Evolutionary conservation across 495 filamentous ascomycete genomes (phyloP).

Genomic region (Podospora pseudocomata): DNA sequence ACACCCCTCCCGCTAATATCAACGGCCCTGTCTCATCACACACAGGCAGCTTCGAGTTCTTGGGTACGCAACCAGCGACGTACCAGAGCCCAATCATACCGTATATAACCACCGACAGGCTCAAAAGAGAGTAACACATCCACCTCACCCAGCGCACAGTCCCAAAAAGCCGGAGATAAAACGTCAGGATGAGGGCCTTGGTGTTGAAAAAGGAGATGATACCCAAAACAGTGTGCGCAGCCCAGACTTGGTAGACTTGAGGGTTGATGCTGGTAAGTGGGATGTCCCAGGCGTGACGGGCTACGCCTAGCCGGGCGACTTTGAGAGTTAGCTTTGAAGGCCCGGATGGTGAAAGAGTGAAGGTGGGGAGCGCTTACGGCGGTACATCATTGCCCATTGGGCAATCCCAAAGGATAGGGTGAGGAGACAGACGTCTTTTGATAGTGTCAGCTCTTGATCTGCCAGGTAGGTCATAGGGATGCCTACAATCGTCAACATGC

Average conservation of each 20-base stretch:
- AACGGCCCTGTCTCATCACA: not conserved
- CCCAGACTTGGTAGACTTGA: not conserved
- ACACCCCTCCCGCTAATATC: not conserved
- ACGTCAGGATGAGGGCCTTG: slow-evolving; percentile 1
- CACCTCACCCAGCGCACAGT: not conserved
- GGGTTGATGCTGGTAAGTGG: not conserved
- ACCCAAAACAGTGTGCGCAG: not conserved
- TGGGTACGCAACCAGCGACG: not conserved
- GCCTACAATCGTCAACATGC: not conserved
- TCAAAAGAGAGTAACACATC: not conserved
- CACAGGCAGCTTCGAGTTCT: not conserved
- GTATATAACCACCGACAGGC: not conserved
- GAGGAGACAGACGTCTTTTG: not conserved
- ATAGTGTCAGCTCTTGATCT: not conserved
- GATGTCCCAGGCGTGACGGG: not conserved
- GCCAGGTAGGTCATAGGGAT: not conserved
- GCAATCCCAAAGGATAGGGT: not conserved
- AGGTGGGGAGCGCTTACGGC: not conserved
- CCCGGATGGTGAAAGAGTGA: too few species aligned
- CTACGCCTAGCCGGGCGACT: not conserved
- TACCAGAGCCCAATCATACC: not conserved
- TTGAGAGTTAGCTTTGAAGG: not conserved
- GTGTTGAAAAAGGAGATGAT: slow-evolving; percentile 1
- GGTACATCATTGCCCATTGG: not conserved
- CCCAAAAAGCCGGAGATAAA: slow-evolving; percentile 7